A percentile compares a stretch with the other conserved stretches of the same genome.
These are phyloP conservation scores for Cyberlindnera euphorbiiphila DNA, from an alignment of 805 yeast species.

Conservation along the genomic window DNA sequence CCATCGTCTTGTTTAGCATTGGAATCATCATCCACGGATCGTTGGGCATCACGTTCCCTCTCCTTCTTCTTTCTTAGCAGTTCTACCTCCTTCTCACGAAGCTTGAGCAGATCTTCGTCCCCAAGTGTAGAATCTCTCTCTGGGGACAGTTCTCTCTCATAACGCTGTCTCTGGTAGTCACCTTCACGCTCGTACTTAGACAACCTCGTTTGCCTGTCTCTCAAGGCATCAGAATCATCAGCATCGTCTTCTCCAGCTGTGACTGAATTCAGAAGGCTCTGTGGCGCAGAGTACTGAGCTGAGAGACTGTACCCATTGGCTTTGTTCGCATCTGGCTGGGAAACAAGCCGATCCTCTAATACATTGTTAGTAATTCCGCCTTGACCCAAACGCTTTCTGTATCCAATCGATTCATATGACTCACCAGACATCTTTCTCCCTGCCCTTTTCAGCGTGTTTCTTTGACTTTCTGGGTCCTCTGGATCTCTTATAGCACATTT, in stretches of 20 bases:
- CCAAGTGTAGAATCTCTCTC: constrained; percentile 31
- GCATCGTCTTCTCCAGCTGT: constrained; percentile 19
- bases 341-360: constrained; percentile 9
- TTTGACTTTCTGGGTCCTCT: no score
- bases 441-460: no score
- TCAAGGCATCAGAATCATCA: constrained; percentile 32
- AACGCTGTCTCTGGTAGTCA: constrained; percentile 44
- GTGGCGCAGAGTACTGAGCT: constrained; percentile 39
- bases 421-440: constrained; percentile 10
- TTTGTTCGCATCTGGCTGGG: constrained; percentile 10
- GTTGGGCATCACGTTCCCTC: no score
- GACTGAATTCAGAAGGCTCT: constrained; percentile 27
- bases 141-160: constrained; percentile 29
- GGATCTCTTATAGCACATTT: no score
- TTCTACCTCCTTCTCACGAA: constrained; percentile 39
- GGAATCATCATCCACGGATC: no score
- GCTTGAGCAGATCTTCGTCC: constrained; percentile 41
- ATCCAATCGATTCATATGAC: no score
- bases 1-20: constrained; percentile 17
- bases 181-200: constrained; percentile 37
- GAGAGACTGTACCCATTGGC: constrained; percentile 27
- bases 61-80: constrained; percentile 22
- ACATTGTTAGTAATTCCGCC: constrained; percentile 6
- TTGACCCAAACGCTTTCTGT: no score
- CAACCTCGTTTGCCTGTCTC: constrained; percentile 25